Evolutionary conservation across 2,329 filamentous ascomycete genomes (phyloP), one percentile per base, ranked within the genome.

Genomic region (Fusarium duplospermum): DNA sequence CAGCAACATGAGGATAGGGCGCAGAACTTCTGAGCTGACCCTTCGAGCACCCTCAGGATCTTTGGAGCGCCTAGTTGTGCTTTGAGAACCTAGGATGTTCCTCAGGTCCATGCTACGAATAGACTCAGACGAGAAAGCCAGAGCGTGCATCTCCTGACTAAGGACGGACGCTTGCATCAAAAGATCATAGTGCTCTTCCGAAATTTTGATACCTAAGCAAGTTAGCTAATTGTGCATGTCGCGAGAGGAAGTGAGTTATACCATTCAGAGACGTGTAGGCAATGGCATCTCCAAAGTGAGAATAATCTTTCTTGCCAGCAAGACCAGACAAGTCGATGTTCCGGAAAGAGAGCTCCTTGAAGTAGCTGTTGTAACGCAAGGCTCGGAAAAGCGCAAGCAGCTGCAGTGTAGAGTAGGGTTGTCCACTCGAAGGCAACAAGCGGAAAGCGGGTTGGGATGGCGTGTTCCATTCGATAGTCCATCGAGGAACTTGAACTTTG

Each of bases 331-430:
- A 81, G 71, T 89, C 86, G 16, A 90, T 83, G 62, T 87, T 84
- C 11, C 82, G 80, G 70, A 90, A 89, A 2, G 87, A 90, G n/a
- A 90, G 79, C 1, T 88, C 87, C 67, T 87, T 88, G 80, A 90
- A 90, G 74, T 87, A 90, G 71, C 88, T 89, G 63, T 90, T 90
- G 77, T 89, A 90, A 11, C 89, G 84, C 67, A 90, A 79, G 2
- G 89, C 87, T 6, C 88, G 85, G 73, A 90, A 85, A 1, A 90
- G 85, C 11, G 89, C 89, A n/a, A 90, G 79, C 4, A 90, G 81
- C 76, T 90, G 89, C 40, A 88, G 78, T 5, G 85, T 80, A 5
- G 84, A 84, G 75, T 90, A 90, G 6, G 76, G 76, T 2, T 77
- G 72, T 4, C 81, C 81, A 3, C 80, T 79, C 4, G 84, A 79